Conservation (phyloP, 108 stramenopile species). For the Cafeteria roenbergensis region DNA sequence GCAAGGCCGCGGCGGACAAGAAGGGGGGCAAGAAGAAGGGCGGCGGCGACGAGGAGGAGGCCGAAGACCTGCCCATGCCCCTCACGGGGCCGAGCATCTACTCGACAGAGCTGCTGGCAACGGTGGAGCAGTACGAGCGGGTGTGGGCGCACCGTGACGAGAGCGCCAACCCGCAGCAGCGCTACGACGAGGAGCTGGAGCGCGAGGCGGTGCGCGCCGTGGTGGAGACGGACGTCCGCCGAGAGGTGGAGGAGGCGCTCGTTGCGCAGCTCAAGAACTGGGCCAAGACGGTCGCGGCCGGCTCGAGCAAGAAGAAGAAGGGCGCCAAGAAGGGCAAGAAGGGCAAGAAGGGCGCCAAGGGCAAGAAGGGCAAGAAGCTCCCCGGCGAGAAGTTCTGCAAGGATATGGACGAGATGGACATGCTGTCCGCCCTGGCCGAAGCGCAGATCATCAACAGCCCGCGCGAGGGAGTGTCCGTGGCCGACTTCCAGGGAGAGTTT, state of each 20-base stretch:
- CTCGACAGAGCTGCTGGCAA: slow-evolving; percentile 30
- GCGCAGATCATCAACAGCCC: slow-evolving; percentile 39
- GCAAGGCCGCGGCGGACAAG: slow-evolving; percentile 28
- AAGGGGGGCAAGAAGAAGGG: slow-evolving; percentile 27
- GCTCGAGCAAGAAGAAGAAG: slow-evolving; percentile 38
- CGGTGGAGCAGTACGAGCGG: slow-evolving; percentile 34
- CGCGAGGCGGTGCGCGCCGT: slow-evolving; percentile 44
- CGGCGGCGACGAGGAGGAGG: slow-evolving; percentile 16
- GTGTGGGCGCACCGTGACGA: slow-evolving; percentile 56
- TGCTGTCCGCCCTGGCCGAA: slow-evolving; percentile 50
- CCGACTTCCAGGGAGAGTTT: slow-evolving; percentile 48
- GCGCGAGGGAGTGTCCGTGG: slow-evolving; percentile 7
- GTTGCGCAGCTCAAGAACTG: slow-evolving; percentile 53
- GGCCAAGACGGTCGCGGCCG: slow-evolving; percentile 34
- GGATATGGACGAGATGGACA: slow-evolving; percentile 49
- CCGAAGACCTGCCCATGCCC: slow-evolving; percentile 28
- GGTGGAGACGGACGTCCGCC: slow-evolving; percentile 40
- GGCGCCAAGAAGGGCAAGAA: slow-evolving; percentile 37
- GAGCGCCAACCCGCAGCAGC: slow-evolving; percentile 47
- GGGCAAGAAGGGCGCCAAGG: slow-evolving; percentile 36
- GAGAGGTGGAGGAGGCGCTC: slow-evolving; percentile 59
- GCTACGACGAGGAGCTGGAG: slow-evolving; percentile 57
- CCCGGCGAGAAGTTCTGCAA: slow-evolving; percentile 60
- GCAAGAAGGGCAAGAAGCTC: slow-evolving; percentile 58
- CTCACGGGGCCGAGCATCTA: slow-evolving; percentile 41